Percentiles rank a stretch among this genome's conserved stretches.
phyloP scores from a whole-genome alignment of 2,329 filamentous ascomycete genomes.

The Penicillium hesseltinei region DNA sequence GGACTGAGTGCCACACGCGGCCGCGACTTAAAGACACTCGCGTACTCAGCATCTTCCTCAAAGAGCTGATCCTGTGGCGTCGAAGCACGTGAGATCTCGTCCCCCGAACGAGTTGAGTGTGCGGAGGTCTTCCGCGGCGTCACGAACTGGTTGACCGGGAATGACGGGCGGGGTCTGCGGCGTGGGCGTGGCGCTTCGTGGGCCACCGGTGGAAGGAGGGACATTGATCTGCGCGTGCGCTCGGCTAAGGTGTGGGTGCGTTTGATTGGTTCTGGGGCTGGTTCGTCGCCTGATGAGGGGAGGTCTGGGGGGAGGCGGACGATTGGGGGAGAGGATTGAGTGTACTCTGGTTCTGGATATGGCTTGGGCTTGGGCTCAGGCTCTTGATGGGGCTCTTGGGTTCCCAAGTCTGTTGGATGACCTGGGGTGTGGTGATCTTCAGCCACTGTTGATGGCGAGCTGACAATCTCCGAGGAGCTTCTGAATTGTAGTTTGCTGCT shows the following conservation, averaged over 20 bases:
- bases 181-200: constrained; percentile 25
- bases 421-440: neutral
- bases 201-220: constrained; percentile 51
- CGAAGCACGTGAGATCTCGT: constrained; percentile 34
- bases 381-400: neutral
- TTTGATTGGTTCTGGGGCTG: constrained; percentile 22
- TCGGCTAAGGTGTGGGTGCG: constrained; percentile 60
- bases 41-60: constrained; percentile 69
- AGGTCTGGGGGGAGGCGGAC: constrained; percentile 14
- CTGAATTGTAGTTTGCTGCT: neutral
- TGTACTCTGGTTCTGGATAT: constrained; percentile 5
- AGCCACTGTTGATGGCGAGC: neutral
- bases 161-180: constrained; percentile 37
- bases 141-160: constrained; percentile 58
- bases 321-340: constrained; percentile 8
- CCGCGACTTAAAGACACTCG: constrained; percentile 79
- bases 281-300: constrained; percentile 9
- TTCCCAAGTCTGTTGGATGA: neutral
- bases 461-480: neutral
- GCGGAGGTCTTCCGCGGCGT: constrained; percentile 44
- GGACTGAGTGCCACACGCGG: constrained; percentile 79
- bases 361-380: neutral
- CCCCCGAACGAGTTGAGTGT: constrained; percentile 9
- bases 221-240: constrained; percentile 79
- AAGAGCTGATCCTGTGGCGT: constrained; percentile 69